phyloP scores from a whole-genome alignment of 768 basidiomycete genomes.

The Trametes gibbosa region DNA sequence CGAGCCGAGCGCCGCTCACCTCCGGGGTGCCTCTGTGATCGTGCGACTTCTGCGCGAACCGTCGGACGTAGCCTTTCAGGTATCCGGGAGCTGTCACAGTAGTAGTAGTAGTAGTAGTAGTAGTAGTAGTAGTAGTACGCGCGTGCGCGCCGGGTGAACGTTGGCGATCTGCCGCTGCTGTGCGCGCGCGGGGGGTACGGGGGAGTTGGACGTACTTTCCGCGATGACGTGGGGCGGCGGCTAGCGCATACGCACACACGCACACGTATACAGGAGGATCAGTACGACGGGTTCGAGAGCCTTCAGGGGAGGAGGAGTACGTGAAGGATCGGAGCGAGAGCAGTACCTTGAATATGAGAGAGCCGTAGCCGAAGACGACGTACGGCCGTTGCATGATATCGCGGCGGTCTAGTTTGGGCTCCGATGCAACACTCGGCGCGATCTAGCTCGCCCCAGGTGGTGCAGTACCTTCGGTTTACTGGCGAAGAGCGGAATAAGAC shows the following conservation, averaged over 20 bases:
- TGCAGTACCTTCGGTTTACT: no score
- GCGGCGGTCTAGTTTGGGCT: no score
- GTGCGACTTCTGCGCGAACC: constrained; percentile 89
- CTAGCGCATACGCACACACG: no score
- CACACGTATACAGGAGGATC: background rate
- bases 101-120: no score
- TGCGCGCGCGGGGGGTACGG: no score
- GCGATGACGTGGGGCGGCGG: constrained; percentile 77
- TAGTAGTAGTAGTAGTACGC: no score
- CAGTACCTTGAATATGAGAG: constrained; percentile 84
- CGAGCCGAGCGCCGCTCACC: constrained; percentile 42
- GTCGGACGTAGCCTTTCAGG: constrained; percentile 84
- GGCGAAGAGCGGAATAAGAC: no score
- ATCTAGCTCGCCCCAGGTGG: no score
- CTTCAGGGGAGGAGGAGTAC: no score
- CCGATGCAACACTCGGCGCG: no score
- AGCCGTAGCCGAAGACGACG: constrained; percentile 90
- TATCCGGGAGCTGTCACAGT: constrained; percentile 65
- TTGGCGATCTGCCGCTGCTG: no score
- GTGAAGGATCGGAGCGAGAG: background rate
- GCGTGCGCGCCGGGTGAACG: no score
- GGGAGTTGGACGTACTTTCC: constrained; percentile 48
- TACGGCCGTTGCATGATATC: constrained; percentile 35
- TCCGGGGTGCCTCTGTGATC: constrained; percentile 92
- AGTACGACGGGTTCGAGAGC: background rate